A percentile compares a stretch with the other conserved stretches of the same genome.
These are phyloP conservation scores for Zelopaecilomyces penicillatus DNA, from an alignment of 2,329 filamentous ascomycete species.

Conservation along the genomic window DNA sequence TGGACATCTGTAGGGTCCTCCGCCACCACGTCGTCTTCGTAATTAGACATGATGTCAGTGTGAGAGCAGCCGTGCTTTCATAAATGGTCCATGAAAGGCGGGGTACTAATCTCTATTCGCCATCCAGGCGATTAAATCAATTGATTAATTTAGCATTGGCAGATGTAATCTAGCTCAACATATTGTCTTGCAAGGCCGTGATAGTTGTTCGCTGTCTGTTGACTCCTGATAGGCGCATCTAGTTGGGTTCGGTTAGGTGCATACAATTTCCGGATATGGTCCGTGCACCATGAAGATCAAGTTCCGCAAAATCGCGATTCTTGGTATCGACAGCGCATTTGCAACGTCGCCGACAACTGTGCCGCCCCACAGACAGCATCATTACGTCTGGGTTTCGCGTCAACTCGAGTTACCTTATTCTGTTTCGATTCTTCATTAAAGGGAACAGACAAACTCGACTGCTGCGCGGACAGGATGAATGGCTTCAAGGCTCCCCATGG, in stretches of 20 bases:
- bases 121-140: no score
- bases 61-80: background rate
- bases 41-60: constrained; percentile 14
- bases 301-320: no score
- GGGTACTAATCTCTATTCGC: no score
- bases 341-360: no score
- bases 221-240: background rate
- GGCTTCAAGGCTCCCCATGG: constrained; percentile 40
- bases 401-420: no score
- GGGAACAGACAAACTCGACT: no score
- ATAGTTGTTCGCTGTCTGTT: background rate
- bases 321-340: no score
- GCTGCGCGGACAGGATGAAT: constrained; percentile 42
- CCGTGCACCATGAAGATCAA: constrained; percentile 12
- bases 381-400: no score
- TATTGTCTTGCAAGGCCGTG: background rate
- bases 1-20: constrained; percentile 16
- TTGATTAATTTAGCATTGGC: no score
- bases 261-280: constrained; percentile 9
- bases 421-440: no score
- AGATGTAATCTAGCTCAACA: background rate
- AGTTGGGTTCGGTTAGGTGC: constrained; percentile 7
- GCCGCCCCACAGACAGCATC: no score
- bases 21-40: constrained; percentile 11
- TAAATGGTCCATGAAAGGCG: no score